phyloP scores from a whole-genome alignment of 306 rosid species.

The Sophora flavescens region DNA sequence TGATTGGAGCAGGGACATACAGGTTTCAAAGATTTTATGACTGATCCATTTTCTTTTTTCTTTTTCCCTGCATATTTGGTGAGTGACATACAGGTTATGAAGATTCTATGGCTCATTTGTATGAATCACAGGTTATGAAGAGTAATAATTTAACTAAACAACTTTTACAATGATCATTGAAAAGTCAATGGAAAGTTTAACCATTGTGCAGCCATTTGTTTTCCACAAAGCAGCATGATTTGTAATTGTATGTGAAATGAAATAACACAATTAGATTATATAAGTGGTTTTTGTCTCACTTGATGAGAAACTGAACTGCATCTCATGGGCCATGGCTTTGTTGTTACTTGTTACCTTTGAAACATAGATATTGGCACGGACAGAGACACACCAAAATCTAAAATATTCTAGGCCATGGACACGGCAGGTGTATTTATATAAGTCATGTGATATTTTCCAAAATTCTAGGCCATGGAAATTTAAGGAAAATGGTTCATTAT shows the following conservation, averaged over 20 bases:
- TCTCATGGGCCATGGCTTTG: not conserved
- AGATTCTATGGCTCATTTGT: slow-evolving; percentile 22
- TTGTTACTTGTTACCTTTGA: not conserved
- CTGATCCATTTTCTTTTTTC: not conserved
- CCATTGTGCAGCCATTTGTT: not conserved
- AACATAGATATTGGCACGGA: no score
- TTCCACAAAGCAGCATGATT: slow-evolving; percentile 23
- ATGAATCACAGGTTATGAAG: slow-evolving; percentile 29
- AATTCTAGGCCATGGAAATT: no score
- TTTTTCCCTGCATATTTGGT: slow-evolving; percentile 10
- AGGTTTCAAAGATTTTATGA: slow-evolving; percentile 56
- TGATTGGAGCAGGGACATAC: slow-evolving; percentile 98
- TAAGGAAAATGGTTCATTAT: no score
- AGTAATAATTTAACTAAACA: slow-evolving; percentile 23
- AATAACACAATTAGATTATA: not conserved
- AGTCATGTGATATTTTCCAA: no score
- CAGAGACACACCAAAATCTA: no score
- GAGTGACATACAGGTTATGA: slow-evolving; percentile 53
- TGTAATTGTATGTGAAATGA: slow-evolving; percentile 16
- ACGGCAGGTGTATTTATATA: no score
- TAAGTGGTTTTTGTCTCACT: not conserved
- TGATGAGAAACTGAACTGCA: slow-evolving; percentile 2
- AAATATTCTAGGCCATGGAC: no score
- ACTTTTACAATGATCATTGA: not conserved
- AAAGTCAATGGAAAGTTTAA: slow-evolving; percentile 16